Conservation (phyloP, 768 basidiomycete species). For the Crucibulum laeve region DNA sequence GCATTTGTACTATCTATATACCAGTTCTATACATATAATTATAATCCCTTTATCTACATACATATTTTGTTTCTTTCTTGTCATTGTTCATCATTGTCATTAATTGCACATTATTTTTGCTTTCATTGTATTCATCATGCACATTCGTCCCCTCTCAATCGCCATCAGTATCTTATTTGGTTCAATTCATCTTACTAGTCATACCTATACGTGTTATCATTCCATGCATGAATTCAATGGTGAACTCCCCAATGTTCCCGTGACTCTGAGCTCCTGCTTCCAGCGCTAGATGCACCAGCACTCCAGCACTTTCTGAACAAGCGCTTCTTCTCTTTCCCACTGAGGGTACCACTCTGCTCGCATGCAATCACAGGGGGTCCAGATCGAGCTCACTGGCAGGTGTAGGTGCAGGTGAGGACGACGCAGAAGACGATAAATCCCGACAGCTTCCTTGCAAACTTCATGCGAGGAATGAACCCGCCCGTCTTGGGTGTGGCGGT, state of each 20-base stretch:
- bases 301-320: slow-evolving; percentile 5
- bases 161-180: too few relatives aligned
- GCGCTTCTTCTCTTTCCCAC: slow-evolving; percentile 7
- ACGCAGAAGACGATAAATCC: slow-evolving; percentile 8
- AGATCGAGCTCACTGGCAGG: background rate
- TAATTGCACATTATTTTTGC: too few relatives aligned
- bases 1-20: too few relatives aligned
- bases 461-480: slow-evolving; percentile 16
- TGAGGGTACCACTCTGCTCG: slow-evolving; percentile 3
- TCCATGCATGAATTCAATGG: too few relatives aligned
- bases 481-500: background rate
- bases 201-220: too few relatives aligned
- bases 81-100: too few relatives aligned
- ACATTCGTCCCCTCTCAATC: too few relatives aligned
- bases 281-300: background rate
- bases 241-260: slow-evolving; percentile 14
- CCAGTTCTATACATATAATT: too few relatives aligned
- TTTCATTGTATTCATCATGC: too few relatives aligned
- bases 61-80: too few relatives aligned
- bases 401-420: background rate
- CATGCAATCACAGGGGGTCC: background rate
- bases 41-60: too few relatives aligned
- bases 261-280: background rate
- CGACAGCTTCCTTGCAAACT: slow-evolving; percentile 12
- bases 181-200: too few relatives aligned